Base-by-base conservation (phyloP, 2,329 filamentous ascomycete species). In the Pleurostoma richardsiae region DNA sequence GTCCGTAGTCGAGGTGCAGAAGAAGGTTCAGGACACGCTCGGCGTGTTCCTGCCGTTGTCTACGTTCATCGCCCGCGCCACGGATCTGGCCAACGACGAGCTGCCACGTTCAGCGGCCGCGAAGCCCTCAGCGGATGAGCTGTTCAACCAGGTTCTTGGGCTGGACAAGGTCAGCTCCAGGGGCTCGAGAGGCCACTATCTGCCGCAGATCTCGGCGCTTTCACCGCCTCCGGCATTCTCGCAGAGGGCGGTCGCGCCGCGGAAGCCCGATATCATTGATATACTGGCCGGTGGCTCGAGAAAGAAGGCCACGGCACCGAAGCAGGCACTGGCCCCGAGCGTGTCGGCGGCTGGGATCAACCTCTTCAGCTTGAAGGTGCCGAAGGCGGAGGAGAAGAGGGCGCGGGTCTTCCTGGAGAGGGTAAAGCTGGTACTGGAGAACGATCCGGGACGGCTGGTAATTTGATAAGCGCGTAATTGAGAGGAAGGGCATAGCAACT, bases 91-190 rank as follows among this genome's bases (percentile, higher is more conserved):
- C 50, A 97, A 97, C 68, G 86, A 94, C 52, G 82, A 87, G 41
- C 79, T 97, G 6, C 92, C 92, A 3, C 72, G 78, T 29, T 79
- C 83, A 4, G 76, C 82, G 49, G 72, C 73, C 50, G 76, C 79
- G 41, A 77, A 82, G 60, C 85, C 86, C 10, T 84, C 87, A 1
- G 73, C 86, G 33, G 81, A 90, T 60, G 90, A 95, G 63, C 80
- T 99, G 10, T 97, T 97, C 70, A 84, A 96, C 62, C 83, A 92
- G 58, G 76, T 97, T 10, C 78, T 99, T 6, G 92, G 91, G 7
- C 71, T 90, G 26, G 70, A 79, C 61, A 70, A 66, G 52, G 58
- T 67, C 29, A 63, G 46, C 6, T 39, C 41, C 55, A 73, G 79
- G 48, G 73, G 69, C 41, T 74, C 80, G 61, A 64, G 81, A 64